phyloP scores from a whole-genome alignment of 768 basidiomycete genomes.

The Antrodiella citrinella region DNA sequence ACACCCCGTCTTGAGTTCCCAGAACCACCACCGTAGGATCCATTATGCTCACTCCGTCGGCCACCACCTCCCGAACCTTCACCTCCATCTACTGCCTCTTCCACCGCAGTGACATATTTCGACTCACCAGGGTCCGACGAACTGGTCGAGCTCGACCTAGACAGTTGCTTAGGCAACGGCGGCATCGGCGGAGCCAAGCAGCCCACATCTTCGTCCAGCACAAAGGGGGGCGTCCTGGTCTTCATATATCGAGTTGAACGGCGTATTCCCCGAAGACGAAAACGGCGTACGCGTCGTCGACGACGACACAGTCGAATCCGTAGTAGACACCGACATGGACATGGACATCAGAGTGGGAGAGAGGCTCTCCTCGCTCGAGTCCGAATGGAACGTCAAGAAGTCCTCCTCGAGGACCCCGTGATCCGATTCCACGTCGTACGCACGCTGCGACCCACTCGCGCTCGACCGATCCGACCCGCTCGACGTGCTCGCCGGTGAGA shows the following conservation, averaged over 20 bases:
- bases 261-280: not conserved
- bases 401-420: not conserved
- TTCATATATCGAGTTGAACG: not conserved
- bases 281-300: not conserved
- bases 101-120: slow-evolving; percentile 5
- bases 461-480: slow-evolving; percentile 3
- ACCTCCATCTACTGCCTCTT: slow-evolving; percentile 1
- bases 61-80: slow-evolving; percentile 1
- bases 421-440: not conserved
- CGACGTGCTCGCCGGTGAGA: slow-evolving; percentile 1
- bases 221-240: not conserved
- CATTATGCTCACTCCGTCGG: not conserved
- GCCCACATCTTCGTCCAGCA: not conserved
- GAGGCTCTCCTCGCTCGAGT: slow-evolving; percentile 6
- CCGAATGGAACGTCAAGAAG: slow-evolving; percentile 7
- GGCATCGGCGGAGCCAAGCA: no score
- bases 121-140: slow-evolving; percentile 2
- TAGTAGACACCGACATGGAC: slow-evolving; percentile 1
- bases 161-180: not conserved
- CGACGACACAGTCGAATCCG: not conserved
- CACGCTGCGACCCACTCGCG: not conserved
- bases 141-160: slow-evolving; percentile 1
- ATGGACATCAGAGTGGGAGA: slow-evolving; percentile 1
- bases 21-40: not conserved
- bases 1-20: not conserved